These are phyloP conservation scores for Hyphopichia khmerensis DNA, from an alignment of 1,139 yeast species.

Conservation along the genomic window DNA sequence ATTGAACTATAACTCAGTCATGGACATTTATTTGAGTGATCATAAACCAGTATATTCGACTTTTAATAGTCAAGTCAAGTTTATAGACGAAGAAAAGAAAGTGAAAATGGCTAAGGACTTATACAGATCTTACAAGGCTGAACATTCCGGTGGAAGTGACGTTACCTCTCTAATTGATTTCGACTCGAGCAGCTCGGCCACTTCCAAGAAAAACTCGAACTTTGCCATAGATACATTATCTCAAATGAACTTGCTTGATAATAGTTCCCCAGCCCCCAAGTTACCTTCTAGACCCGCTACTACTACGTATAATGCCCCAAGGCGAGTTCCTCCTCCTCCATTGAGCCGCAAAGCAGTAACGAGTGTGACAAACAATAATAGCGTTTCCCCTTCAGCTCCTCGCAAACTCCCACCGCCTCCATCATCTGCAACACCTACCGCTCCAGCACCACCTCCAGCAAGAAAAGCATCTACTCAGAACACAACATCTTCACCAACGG, in stretches of 20 bases:
- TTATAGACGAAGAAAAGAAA: constrained; percentile 50
- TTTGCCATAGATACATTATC: constrained; percentile 31
- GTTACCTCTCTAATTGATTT: constrained; percentile 17
- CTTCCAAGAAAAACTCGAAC: constrained; percentile 11
- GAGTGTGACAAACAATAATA: not conserved
- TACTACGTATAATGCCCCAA: constrained; percentile 17
- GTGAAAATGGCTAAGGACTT: constrained; percentile 27
- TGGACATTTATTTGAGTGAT: constrained; percentile 68
- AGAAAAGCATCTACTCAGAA: not conserved
- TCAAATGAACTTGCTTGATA: constrained; percentile 39
- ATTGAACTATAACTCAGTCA: constrained; percentile 57
- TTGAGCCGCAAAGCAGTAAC: constrained; percentile 18
- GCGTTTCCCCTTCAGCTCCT: constrained; percentile 9
- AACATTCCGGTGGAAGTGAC: constrained; percentile 22
- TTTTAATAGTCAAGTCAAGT: constrained; percentile 61
- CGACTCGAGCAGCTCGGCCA: constrained; percentile 7
- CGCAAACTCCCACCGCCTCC: constrained; percentile 25
- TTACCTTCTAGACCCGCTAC: constrained; percentile 19
- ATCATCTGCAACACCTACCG: not conserved
- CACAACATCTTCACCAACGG: not conserved
- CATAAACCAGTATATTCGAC: constrained; percentile 90
- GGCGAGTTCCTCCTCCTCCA: constrained; percentile 43
- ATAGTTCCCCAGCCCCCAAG: constrained; percentile 20
- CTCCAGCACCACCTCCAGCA: constrained; percentile 22
- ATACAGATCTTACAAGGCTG: constrained; percentile 31